phyloP scores from a whole-genome alignment of 306 rosid species.

The Cotoneaster glaucophyllus region DNA sequence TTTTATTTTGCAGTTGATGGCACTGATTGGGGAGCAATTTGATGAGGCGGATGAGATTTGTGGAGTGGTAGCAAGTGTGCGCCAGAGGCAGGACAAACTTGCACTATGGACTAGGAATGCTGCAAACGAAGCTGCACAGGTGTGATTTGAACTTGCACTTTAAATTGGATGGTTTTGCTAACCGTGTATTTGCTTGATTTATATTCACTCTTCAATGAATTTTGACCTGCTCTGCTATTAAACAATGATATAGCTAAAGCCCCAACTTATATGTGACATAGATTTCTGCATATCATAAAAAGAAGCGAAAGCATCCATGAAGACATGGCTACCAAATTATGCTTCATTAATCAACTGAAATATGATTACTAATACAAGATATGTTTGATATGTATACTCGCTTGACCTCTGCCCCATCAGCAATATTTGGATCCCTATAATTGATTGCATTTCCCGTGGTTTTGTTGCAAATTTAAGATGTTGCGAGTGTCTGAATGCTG shows the following conservation, averaged over 20 bases:
- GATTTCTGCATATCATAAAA: neutral
- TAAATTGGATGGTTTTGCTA: neutral
- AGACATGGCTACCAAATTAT: neutral
- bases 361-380: neutral
- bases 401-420: neutral
- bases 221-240: neutral
- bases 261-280: neutral
- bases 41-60: constrained; percentile 89
- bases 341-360: neutral
- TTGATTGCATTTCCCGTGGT: neutral
- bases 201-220: neutral
- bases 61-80: constrained; percentile 92
- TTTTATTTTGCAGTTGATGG: constrained; percentile 60
- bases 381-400: neutral
- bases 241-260: neutral
- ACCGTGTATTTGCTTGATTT: neutral
- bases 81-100: constrained; percentile 89
- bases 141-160: constrained; percentile 13
- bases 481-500: neutral
- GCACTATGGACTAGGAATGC: constrained; percentile 93
- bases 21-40: constrained; percentile 92
- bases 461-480: neutral
- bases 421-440: neutral
- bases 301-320: neutral
- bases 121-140: constrained; percentile 94